Conservation (phyloP, 2,329 filamentous ascomycete species). For the Blastomyces percursus region DNA sequence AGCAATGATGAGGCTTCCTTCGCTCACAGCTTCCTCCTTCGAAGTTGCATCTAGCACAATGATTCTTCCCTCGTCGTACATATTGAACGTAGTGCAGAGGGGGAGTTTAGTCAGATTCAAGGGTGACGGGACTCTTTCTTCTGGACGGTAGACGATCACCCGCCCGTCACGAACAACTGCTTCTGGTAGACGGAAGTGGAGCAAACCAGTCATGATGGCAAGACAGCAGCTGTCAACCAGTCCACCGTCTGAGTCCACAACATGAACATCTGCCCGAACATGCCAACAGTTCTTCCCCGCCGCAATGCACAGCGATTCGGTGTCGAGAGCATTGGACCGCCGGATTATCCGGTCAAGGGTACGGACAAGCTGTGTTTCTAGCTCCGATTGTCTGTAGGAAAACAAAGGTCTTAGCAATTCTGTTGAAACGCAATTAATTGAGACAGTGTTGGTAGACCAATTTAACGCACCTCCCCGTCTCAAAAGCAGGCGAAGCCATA, state of each 20-base stretch:
- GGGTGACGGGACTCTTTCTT: conserved; percentile 81
- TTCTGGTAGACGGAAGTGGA: conserved; percentile 85
- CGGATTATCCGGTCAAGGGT: conserved; percentile 90
- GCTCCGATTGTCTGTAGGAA: conserved; percentile 55
- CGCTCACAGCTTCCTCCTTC: conserved; percentile 44
- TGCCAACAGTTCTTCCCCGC: conserved; percentile 87
- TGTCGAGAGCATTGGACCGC: conserved; percentile 82
- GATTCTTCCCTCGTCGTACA: conserved; percentile 47
- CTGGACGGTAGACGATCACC: conserved; percentile 70
- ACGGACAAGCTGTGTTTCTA: conserved; percentile 75
- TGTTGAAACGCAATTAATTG: background rate
- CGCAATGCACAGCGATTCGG: conserved; percentile 87
- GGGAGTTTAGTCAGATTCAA: conserved; percentile 87
- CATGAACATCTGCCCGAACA: conserved; percentile 80
- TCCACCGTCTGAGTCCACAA: conserved; percentile 83
- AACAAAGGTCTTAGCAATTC: conserved; percentile 1
- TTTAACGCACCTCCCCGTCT: conserved; percentile 56
- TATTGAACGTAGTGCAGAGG: conserved; percentile 81
- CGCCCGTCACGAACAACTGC: conserved; percentile 74
- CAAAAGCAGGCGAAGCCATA: conserved; percentile 84
- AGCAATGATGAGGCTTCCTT: conserved; percentile 64
- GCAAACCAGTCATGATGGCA: conserved; percentile 74
- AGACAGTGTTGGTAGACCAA: conserved; percentile 1
- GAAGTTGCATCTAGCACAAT: conserved; percentile 37
- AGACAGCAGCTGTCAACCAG: conserved; percentile 78